These are phyloP conservation scores for Cocos nucifera DNA, from an alignment of 176 grass and related monocot genomes.

Conservation along the genomic window DNA sequence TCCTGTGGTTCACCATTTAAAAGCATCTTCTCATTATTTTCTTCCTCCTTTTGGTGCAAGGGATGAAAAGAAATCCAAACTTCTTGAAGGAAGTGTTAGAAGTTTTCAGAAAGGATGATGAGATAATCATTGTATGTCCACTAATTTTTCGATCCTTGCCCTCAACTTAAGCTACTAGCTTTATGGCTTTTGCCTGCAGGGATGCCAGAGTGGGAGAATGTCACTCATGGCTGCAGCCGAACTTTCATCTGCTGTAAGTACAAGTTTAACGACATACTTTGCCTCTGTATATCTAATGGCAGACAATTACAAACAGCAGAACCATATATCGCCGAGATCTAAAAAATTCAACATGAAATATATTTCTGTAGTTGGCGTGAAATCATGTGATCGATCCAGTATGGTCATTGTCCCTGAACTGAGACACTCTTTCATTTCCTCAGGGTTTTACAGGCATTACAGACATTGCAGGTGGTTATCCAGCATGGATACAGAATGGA, in stretches of 20 bases:
- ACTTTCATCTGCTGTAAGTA: slow-evolving; percentile 58
- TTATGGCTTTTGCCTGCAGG: slow-evolving; percentile 25
- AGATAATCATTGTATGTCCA: slow-evolving; percentile 49
- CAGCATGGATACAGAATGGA: slow-evolving; percentile 50
- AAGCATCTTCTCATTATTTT: too few relatives aligned
- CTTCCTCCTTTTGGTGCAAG: slow-evolving; percentile 24
- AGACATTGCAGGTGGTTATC: slow-evolving; percentile 63
- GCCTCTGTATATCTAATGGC: neutral
- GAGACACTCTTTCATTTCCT: neutral
- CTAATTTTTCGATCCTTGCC: too few relatives aligned
- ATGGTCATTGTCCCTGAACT: neutral
- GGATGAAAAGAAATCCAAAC: slow-evolving; percentile 43
- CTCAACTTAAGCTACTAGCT: too few relatives aligned
- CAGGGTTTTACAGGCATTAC: slow-evolving; percentile 62
- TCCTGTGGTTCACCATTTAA: too few relatives aligned
- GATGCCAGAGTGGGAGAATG: slow-evolving; percentile 76
- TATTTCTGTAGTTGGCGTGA: neutral
- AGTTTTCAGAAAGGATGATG: slow-evolving; percentile 40
- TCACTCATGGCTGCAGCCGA: slow-evolving; percentile 69
- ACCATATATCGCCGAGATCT: too few relatives aligned
- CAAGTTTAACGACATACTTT: neutral
- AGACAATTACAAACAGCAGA: too few relatives aligned
- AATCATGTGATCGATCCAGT: neutral
- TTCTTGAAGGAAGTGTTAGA: slow-evolving; percentile 55
- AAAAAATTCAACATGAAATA: too few relatives aligned